Evolutionary conservation across 345 rosid genomes (phyloP).

Genomic region (Theobroma cacao): DNA sequence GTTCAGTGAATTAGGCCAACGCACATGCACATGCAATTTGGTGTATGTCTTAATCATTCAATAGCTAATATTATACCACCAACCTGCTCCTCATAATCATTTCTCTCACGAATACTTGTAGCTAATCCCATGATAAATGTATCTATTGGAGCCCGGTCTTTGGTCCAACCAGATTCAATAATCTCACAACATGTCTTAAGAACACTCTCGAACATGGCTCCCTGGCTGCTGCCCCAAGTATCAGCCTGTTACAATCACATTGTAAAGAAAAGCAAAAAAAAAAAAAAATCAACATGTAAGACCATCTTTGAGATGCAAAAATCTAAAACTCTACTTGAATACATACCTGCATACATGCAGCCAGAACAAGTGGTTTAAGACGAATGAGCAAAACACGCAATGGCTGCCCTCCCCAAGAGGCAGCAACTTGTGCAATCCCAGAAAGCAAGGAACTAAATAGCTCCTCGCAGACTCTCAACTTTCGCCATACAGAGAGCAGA

Average conservation of each 20-base stretch:
- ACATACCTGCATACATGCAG: constrained; percentile 84
- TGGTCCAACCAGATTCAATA: constrained; percentile 92
- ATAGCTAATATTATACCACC: constrained; percentile 12
- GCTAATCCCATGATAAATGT: constrained; percentile 92
- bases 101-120: constrained; percentile 84
- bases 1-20: neutral
- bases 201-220: constrained; percentile 81
- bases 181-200: constrained; percentile 80
- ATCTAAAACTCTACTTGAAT: constrained; percentile 12
- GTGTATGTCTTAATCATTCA: neutral
- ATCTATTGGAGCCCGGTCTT: constrained; percentile 95
- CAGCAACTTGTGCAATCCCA: constrained; percentile 85
- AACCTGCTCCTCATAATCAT: constrained; percentile 92
- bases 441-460: constrained; percentile 75
- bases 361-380: constrained; percentile 81
- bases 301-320: neutral
- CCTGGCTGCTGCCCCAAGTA: constrained; percentile 70
- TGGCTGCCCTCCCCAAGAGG: constrained; percentile 89
- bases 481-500: constrained; percentile 89
- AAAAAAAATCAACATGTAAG: neutral
- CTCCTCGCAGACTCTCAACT: constrained; percentile 87
- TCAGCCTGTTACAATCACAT: constrained; percentile 63
- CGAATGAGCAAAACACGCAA: constrained; percentile 94
- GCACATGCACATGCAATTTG: neutral
- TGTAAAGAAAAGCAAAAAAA: neutral